Evolutionary conservation across 257 asterid genomes (phyloP).

Genomic region (Fraxinus anomala): DNA sequence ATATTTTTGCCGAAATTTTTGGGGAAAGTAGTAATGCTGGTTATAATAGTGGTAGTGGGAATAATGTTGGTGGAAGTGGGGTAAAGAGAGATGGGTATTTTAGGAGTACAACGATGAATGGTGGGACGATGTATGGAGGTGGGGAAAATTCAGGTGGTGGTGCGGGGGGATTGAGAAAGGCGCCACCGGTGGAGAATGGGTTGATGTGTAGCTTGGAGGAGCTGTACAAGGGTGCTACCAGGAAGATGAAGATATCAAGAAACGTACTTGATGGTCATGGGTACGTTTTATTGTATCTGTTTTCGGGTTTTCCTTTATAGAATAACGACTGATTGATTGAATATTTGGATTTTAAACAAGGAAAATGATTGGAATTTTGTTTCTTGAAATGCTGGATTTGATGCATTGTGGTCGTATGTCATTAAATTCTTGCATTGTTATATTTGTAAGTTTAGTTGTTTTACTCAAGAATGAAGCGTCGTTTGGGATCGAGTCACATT

Average conservation of each 20-base stretch:
- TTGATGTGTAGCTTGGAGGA: slow-evolving; percentile 91
- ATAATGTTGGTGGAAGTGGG: background rate
- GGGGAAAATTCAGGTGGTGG: background rate
- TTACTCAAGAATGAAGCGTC: background rate
- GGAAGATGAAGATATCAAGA: slow-evolving; percentile 93
- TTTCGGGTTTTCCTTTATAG: background rate
- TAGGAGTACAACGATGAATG: background rate
- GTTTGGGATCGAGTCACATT: background rate
- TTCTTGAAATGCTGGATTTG: background rate
- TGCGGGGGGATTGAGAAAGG: background rate
- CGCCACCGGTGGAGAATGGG: slow-evolving; percentile 59
- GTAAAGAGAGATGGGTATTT: slow-evolving; percentile 1
- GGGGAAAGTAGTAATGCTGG: background rate
- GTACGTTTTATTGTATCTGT: slow-evolving; percentile 37
- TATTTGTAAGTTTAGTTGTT: background rate
- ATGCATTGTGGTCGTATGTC: background rate
- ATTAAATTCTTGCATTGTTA: background rate
- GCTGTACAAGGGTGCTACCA: slow-evolving; percentile 68
- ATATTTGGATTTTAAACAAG: slow-evolving; percentile 1
- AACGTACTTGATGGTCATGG: slow-evolving; percentile 64
- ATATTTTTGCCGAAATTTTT: slow-evolving; percentile 21
- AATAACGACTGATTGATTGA: slow-evolving; percentile 9
- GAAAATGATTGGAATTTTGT: background rate
- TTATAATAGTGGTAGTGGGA: background rate
- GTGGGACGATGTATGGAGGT: background rate